A percentile compares a stretch with the other conserved stretches of the same genome.
These are phyloP conservation scores for Triticum dicoccoides DNA, from an alignment of 176 grass and related monocot species.

Conservation along the genomic window DNA sequence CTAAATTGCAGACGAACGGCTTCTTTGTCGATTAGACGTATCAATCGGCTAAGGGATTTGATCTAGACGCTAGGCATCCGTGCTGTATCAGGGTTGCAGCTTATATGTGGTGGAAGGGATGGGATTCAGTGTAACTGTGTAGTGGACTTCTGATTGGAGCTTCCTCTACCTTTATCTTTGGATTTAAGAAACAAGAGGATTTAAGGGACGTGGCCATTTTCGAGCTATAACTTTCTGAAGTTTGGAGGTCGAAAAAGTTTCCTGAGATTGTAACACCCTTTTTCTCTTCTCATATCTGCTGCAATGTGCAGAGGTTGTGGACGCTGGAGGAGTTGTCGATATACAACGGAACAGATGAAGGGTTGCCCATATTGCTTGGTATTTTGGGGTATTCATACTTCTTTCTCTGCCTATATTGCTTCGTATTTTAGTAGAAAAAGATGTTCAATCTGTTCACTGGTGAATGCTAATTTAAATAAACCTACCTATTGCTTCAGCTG, in stretches of 20 bases:
- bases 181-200: constrained; percentile 1
- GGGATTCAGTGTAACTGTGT: neutral
- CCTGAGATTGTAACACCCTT: neutral
- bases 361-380: constrained; percentile 69
- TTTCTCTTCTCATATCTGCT: constrained; percentile 14
- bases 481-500: neutral
- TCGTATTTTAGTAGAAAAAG: neutral
- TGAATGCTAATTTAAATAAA: neutral
- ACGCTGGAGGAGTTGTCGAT: constrained; percentile 58
- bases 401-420: neutral
- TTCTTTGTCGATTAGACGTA: neutral
- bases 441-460: neutral
- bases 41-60: constrained; percentile 1
- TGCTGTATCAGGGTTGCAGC: neutral
- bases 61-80: neutral
- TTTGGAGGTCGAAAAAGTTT: neutral
- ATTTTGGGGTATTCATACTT: constrained; percentile 66
- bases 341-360: constrained; percentile 73
- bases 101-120: neutral
- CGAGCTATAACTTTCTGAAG: neutral
- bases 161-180: neutral
- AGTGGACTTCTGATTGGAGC: neutral
- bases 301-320: constrained; percentile 65
- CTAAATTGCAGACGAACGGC: neutral
- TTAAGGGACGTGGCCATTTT: neutral